These are phyloP conservation scores for Eudorina sp. DNA, from an alignment of 139 green algal genomes.

Conservation along the genomic window DNA sequence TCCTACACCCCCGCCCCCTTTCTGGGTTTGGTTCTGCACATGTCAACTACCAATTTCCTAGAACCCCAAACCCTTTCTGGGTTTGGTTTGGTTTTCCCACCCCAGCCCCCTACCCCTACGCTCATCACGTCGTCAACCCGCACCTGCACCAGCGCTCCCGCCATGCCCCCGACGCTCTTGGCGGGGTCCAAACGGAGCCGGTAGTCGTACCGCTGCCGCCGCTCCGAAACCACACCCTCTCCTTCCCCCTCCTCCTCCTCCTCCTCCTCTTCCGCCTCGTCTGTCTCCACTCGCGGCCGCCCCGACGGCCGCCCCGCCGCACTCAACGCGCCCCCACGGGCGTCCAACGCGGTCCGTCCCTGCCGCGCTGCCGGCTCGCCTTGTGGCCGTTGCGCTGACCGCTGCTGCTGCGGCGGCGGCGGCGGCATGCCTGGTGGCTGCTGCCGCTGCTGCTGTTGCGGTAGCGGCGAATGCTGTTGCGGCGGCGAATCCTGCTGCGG, in stretches of 20 bases:
- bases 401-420: background rate
- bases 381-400: background rate
- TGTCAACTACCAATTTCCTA: too few relatives aligned
- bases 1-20: background rate
- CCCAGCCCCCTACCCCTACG: background rate
- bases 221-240: background rate
- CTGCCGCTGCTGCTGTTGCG: background rate
- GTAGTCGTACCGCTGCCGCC: constrained; percentile 41
- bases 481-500: background rate
- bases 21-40: too few relatives aligned
- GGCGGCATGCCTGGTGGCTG: background rate
- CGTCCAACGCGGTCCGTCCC: too few relatives aligned
- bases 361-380: background rate
- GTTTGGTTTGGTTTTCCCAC: too few relatives aligned
- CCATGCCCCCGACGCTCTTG: background rate
- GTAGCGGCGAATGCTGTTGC: background rate
- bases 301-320: too few relatives aligned
- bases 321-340: too few relatives aligned
- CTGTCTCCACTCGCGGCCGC: too few relatives aligned
- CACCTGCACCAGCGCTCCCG: constrained; percentile 15
- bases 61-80: too few relatives aligned
- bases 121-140: too few relatives aligned
- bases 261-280: background rate
- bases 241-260: background rate
- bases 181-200: constrained; percentile 10